Base-by-base conservation (phyloP, 306 rosid species). In the Quercus agrifolia region DNA sequence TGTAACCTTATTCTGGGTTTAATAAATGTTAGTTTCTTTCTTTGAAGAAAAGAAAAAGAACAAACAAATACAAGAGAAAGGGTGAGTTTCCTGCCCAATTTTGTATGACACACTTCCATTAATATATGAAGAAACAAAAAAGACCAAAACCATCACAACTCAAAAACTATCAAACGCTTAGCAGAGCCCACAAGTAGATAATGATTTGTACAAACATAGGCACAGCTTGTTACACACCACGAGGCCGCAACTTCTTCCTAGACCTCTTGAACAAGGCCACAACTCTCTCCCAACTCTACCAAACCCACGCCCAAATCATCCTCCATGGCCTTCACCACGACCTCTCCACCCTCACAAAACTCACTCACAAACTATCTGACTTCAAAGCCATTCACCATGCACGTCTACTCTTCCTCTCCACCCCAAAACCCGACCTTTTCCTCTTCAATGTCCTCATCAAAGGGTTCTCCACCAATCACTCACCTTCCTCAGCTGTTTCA, bases 281-380 rank as follows among this genome's bases (percentile, higher is more conserved):
- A 44, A 78, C 83, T 30, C 80, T 92, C 41, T 56, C 90, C 64
- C 92, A 89, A 59, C 90, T 93, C 38, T 4, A 71, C 31, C 96
- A 90, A 85, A 78, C 87, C 80, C 99, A 91, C 85, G 92, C 99
- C 2, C 99, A 95, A 70, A 59, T 89, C 83, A 86, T 91, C 80
- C 77, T 85, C 86, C 83, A 88, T 56, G 99, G 96, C 86, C 77
- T 84, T 81, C 87, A 77, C 12, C 19, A 54, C 87, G 98, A 95
- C 88, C 86, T 95, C 78, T 57, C 97, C 77, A 80, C 91, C 54
- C 71, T 86, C 86, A 93, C 99, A 85, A 95, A 91, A 67, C 97
- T 95, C 87, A 88, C 86, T 55, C 97, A 95, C 83, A 88, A 86
- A 82, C 86, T 95, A 82, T 91, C 90, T 76, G 92, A 95, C 77